Percentiles rank a stretch among this genome's conserved stretches.
phyloP scores from a whole-genome alignment of 2,329 filamentous ascomycete genomes.

The Furcasterigmium sp. region DNA sequence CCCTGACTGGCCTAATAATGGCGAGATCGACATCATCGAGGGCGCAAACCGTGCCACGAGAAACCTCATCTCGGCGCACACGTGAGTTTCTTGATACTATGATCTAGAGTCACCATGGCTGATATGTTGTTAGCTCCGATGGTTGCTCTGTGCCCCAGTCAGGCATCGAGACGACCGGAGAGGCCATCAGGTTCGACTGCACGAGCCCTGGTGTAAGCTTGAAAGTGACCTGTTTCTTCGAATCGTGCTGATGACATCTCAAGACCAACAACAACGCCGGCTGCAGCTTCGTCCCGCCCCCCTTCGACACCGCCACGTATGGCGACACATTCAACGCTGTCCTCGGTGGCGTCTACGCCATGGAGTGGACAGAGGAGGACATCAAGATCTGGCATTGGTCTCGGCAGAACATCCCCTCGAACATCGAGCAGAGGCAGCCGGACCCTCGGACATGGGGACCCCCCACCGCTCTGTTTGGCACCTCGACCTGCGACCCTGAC shows the following conservation, averaged over 20 bases:
- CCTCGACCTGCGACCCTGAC: conserved; percentile 57
- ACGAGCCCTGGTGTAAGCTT: conserved; percentile 12
- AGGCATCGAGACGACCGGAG: not conserved
- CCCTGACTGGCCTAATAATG: conserved; percentile 53
- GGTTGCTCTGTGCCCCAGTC: conserved; percentile 5
- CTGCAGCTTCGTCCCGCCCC: conserved; percentile 36
- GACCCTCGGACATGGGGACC: conserved; percentile 62
- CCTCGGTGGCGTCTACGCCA: conserved; percentile 64
- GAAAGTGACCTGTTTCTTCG: not conserved
- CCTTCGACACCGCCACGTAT: conserved; percentile 41
- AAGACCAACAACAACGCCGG: conserved; percentile 30
- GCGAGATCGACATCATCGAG: conserved; percentile 68
- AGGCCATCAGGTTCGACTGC: conserved; percentile 14
- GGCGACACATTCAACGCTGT: conserved; percentile 62
- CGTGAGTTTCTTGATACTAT: conserved; percentile 21
- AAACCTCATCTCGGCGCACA: conserved; percentile 61
- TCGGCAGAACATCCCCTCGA: conserved; percentile 56
- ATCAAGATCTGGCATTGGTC: conserved; percentile 77
- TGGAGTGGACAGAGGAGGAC: conserved; percentile 62
- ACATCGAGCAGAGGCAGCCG: conserved; percentile 56
- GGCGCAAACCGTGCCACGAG: conserved; percentile 57
- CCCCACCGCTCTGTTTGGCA: conserved; percentile 66
- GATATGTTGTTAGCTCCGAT: conserved; percentile 16
- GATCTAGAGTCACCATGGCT: conserved; percentile 13
- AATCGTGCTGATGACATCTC: not conserved